Percentiles rank a stretch among this genome's conserved stretches.
Conservation (phyloP, 441 rosid genomes). For the Pelargonium australe region DNA sequence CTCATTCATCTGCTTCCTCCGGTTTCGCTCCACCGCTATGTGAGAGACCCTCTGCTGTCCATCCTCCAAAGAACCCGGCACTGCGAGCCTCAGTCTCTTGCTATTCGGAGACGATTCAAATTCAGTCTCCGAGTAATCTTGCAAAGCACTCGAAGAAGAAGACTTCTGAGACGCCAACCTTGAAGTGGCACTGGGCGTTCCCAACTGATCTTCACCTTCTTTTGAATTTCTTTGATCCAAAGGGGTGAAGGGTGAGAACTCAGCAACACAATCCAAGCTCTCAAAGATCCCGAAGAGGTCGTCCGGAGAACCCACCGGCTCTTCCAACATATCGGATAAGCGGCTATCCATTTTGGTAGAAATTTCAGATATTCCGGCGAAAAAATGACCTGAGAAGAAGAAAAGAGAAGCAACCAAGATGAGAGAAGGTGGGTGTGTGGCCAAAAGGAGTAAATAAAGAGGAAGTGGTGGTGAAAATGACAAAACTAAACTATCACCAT, state of each 20-base stretch:
- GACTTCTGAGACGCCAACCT: constrained; percentile 32
- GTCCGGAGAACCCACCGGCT: constrained; percentile 28
- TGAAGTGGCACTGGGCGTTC: neutral
- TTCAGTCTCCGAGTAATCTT: constrained; percentile 33
- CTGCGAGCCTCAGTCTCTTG: constrained; percentile 42
- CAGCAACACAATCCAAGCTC: constrained; percentile 52
- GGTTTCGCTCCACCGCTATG: constrained; percentile 86
- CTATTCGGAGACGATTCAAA: constrained; percentile 36
- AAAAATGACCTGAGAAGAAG: neutral
- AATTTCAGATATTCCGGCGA: neutral
- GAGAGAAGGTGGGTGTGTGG: constrained; percentile 9
- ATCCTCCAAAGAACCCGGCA: constrained; percentile 17
- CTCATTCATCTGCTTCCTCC: constrained; percentile 97
- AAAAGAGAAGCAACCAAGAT: constrained; percentile 9
- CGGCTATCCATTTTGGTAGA: constrained; percentile 36
- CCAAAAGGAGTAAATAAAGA: constrained; percentile 34
- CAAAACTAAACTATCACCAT: constrained; percentile 54
- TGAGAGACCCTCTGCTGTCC: constrained; percentile 69
- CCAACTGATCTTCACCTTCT: constrained; percentile 22
- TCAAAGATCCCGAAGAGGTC: constrained; percentile 74
- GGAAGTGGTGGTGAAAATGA: constrained; percentile 34
- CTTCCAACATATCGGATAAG: constrained; percentile 47
- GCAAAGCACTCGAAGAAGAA: constrained; percentile 23
- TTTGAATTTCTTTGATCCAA: constrained; percentile 19
- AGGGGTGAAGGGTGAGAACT: constrained; percentile 42